Percentiles rank a stretch among this genome's conserved stretches.
phyloP scores from a whole-genome alignment of 805 yeast genomes.

The Candida awuae region DNA sequence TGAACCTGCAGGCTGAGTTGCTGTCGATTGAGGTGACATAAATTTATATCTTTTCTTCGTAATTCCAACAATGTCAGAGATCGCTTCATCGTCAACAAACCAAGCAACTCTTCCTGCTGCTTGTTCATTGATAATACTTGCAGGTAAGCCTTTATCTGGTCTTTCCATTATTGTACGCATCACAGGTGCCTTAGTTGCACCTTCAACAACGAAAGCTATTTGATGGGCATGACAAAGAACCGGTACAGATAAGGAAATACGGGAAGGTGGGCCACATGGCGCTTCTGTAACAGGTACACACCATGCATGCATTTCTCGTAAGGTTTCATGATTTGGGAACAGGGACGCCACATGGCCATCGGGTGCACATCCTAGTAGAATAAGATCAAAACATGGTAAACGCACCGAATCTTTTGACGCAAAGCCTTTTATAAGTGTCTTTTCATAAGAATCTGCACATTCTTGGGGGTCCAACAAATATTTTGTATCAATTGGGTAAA shows the following conservation, averaged over 20 bases:
- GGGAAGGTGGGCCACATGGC: slow-evolving; percentile 76
- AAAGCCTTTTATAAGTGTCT: slow-evolving; percentile 75
- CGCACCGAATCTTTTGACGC: slow-evolving; percentile 96
- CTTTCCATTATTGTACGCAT: slow-evolving; percentile 89
- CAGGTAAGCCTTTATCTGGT: slow-evolving; percentile 94
- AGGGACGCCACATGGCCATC: slow-evolving; percentile 98
- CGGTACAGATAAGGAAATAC: slow-evolving; percentile 88
- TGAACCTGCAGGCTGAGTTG: no score
- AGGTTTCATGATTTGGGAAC: slow-evolving; percentile 83
- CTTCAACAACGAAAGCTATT: slow-evolving; percentile 93
- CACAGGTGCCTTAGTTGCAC: slow-evolving; percentile 89
- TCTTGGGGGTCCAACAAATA: slow-evolving; percentile 76
- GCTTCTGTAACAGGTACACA: slow-evolving; percentile 88
- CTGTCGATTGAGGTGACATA: no score
- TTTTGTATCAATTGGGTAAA: slow-evolving; percentile 75
- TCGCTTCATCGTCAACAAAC: slow-evolving; percentile 95
- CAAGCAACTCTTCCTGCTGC: slow-evolving; percentile 96
- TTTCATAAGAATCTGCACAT: slow-evolving; percentile 91
- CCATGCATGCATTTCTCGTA: slow-evolving; percentile 91
- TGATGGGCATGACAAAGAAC: slow-evolving; percentile 90
- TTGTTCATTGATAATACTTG: slow-evolving; percentile 85
- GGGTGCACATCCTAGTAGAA: slow-evolving; percentile 94
- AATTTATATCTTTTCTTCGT: slow-evolving; percentile 67
- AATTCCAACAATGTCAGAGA: slow-evolving; percentile 61
- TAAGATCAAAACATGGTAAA: slow-evolving; percentile 87